Evolutionary conservation across 1,284 basidiomycete species (phyloP).

Genomic region (Tremellales sp.): DNA sequence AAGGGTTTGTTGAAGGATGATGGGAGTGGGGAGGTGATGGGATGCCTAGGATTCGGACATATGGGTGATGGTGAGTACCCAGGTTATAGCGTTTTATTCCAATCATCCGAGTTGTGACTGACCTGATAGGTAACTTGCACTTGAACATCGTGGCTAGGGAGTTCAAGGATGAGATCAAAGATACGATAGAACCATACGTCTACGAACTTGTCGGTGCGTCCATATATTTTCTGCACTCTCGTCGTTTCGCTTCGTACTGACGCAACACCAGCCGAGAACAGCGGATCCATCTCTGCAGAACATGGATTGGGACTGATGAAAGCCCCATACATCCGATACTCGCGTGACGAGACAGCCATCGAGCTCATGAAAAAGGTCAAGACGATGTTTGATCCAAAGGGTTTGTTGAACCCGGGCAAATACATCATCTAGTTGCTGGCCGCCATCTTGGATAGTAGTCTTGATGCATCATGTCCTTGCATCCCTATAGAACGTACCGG

Average conservation of each 20-base stretch:
- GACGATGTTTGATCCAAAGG: conserved; percentile 78
- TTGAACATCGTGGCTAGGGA: conserved; percentile 79
- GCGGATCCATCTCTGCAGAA: conserved; percentile 92
- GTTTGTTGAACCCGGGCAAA: conserved; percentile 65
- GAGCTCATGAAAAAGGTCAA: conserved; percentile 87
- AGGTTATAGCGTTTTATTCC: not conserved
- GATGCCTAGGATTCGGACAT: conserved; percentile 78
- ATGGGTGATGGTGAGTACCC: conserved; percentile 76
- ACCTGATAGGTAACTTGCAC: conserved; percentile 80
- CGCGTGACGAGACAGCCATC: conserved; percentile 72
- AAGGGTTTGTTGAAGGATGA: conserved; percentile 65
- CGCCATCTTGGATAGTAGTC: too few species aligned
- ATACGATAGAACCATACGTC: conserved; percentile 84
- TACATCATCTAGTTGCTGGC: conserved; percentile 22
- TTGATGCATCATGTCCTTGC: too few species aligned
- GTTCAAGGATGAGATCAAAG: conserved; percentile 76
- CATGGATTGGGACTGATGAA: conserved; percentile 89
- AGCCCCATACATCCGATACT: conserved; percentile 80
- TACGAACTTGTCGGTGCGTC: conserved; percentile 71
- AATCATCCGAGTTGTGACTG: too few species aligned
- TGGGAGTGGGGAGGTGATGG: conserved; percentile 57
- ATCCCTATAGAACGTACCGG: too few species aligned
- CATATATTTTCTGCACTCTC: not conserved
- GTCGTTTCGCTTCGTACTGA: not conserved
- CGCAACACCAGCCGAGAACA: conserved; percentile 46